These are phyloP conservation scores for Paxillus rubicundulus DNA, from an alignment of 768 basidiomycete species.

Conservation along the genomic window DNA sequence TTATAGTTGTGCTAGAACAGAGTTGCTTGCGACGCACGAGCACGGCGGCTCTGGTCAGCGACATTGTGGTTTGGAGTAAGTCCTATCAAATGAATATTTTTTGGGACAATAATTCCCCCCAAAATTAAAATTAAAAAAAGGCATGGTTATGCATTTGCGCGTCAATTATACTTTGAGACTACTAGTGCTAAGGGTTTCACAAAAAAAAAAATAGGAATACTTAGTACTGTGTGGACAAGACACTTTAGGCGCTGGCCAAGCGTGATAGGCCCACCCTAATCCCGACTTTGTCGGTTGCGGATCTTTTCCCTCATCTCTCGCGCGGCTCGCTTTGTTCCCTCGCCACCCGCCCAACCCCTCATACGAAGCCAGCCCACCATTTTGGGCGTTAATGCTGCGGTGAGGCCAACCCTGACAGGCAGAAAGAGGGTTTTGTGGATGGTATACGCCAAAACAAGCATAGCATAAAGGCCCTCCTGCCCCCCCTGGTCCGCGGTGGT, in stretches of 20 bases:
- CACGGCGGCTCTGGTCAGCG: slow-evolving; percentile 40
- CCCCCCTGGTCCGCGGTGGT: slow-evolving; percentile 37
- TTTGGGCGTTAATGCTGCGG: slow-evolving; percentile 79
- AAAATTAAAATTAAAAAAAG: too few species aligned
- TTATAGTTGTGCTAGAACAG: slow-evolving; percentile 20
- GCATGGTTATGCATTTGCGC: too few species aligned
- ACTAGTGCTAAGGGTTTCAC: too few species aligned
- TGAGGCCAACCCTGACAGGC: slow-evolving; percentile 85
- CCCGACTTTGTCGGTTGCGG: slow-evolving; percentile 20
- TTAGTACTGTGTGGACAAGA: too few species aligned
- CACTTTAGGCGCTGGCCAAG: too few species aligned
- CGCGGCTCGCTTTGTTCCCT: slow-evolving; percentile 67
- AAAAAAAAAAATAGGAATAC: too few species aligned
- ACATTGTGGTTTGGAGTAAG: slow-evolving; percentile 33
- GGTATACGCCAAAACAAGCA: slow-evolving; percentile 89
- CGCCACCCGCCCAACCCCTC: slow-evolving; percentile 78
- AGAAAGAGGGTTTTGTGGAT: slow-evolving; percentile 94
- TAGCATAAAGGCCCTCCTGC: slow-evolving; percentile 83
- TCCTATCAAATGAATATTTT: too few species aligned
- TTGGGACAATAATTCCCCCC: too few species aligned
- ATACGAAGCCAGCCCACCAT: slow-evolving; percentile 82
- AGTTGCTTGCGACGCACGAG: slow-evolving; percentile 35
- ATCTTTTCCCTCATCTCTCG: slow-evolving; percentile 38
- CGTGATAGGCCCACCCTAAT: slow-evolving; percentile 7
- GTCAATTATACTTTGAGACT: too few species aligned